phyloP scores from a whole-genome alignment of 2,329 filamentous ascomycete species.

The Colletotrichum chrysophilum region DNA sequence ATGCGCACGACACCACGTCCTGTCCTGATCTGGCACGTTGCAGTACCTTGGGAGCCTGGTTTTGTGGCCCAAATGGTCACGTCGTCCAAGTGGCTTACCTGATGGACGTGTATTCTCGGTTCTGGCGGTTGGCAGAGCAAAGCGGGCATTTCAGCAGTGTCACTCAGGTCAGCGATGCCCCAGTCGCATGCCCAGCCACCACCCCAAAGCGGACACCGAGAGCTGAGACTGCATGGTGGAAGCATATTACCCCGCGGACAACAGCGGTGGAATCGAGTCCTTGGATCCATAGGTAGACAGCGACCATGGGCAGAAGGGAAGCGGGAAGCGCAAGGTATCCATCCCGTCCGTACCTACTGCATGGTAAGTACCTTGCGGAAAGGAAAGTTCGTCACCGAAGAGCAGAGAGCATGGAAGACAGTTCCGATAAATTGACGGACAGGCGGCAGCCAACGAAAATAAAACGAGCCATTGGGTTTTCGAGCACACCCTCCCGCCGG shows the following conservation, averaged over 20 bases:
- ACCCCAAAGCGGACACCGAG: neutral
- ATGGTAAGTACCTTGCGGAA: too few relatives aligned
- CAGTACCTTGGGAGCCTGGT: neutral
- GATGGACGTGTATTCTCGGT: neutral
- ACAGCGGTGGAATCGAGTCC: neutral
- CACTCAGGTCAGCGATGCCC: neutral
- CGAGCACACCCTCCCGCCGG: neutral
- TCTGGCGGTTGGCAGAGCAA: neutral
- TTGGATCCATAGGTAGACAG: neutral
- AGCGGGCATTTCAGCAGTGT: neutral
- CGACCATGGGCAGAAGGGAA: neutral
- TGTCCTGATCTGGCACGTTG: neutral
- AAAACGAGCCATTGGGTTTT: neutral
- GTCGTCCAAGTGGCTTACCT: neutral
- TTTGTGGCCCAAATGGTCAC: neutral
- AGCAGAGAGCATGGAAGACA: neutral
- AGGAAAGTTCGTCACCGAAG: neutral
- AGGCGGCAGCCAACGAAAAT: neutral
- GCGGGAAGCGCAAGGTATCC: neutral
- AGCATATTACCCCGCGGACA: neutral
- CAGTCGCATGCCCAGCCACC: neutral
- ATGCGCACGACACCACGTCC: neutral
- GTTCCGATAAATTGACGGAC: conserved; percentile 1
- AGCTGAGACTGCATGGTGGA: neutral
- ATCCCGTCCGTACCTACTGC: neutral